These are phyloP conservation scores for Pseudogymnoascus sp. DNA, from an alignment of 2,329 filamentous ascomycete species.

Conservation along the genomic window DNA sequence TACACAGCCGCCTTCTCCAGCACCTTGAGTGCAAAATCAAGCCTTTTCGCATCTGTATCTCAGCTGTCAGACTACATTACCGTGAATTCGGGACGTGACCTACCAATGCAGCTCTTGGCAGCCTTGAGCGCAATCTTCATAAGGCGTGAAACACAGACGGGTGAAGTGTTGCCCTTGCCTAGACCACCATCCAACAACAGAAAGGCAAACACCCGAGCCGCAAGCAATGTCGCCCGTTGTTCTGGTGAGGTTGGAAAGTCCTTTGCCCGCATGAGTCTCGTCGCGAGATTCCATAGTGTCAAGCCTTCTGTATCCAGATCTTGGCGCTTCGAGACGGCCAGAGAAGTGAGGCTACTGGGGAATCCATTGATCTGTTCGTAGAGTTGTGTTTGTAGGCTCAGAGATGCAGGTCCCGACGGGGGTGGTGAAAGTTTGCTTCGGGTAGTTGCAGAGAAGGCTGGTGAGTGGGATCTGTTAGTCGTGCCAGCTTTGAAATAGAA, in stretches of 20 bases:
- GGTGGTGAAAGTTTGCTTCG: constrained; percentile 21
- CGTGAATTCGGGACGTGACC: constrained; percentile 17
- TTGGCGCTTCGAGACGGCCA: constrained; percentile 29
- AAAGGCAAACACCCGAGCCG: constrained; percentile 51
- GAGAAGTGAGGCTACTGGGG: constrained; percentile 25
- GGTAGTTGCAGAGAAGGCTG: constrained; percentile 24
- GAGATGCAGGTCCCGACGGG: constrained; percentile 15
- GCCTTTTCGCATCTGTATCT: constrained; percentile 31
- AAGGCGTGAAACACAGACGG: constrained; percentile 43
- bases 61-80: constrained; percentile 8
- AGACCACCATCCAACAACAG: constrained; percentile 50
- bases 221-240: constrained; percentile 23
- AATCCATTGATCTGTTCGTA: constrained; percentile 31
- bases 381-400: constrained; percentile 34
- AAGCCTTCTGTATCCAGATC: constrained; percentile 49
- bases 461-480: constrained; percentile 20
- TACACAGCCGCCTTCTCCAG: constrained; percentile 57
- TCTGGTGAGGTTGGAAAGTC: constrained; percentile 11
- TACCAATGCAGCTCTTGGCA: constrained; percentile 53
- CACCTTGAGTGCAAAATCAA: constrained; percentile 49
- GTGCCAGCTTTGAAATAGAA: not conserved
- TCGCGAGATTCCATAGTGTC: constrained; percentile 58
- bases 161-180: constrained; percentile 18
- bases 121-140: constrained; percentile 61
- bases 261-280: constrained; percentile 37